Evolutionary conservation across 192 early-diverging fungal genomes (phyloP), one percentile per base, ranked within the genome.

Genomic region (Phycomyces blakesleeanus): DNA sequence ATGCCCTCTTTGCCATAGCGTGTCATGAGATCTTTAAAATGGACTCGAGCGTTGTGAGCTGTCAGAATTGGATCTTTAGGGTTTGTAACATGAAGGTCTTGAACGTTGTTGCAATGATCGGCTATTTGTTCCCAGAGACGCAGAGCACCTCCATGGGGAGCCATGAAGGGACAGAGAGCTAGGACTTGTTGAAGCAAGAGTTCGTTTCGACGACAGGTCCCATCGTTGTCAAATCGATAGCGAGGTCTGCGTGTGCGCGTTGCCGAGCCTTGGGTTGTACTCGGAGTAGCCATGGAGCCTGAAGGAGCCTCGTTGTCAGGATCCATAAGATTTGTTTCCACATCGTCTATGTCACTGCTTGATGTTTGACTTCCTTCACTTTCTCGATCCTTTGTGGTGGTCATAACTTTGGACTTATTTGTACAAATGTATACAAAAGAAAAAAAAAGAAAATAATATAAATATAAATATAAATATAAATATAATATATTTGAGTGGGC

Each of bases 1-100:
- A 47, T 3, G 18, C 44, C 44, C 18, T 47, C 44, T 11, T 47
- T 47, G 1, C 44, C 44, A 47, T 47, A 47, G 44, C 44, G 44
- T 47, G 44, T 47, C 44, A 47, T 47, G 3, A 47, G 44, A 11
- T 47, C 44, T 12, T 47, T 47, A 12, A 47, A 47, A 18, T 47
- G 44, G 11, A 47, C 44, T n/a, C 44, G 44, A 11, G 44, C 44
- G 18, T 47, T 47, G 44, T 47, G 44, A n/a, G 44, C 44, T 47
- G 44, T 47, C 44, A 47, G 44, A 47, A 47, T 47, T 14, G 44
- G 44, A 18, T 47, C 44, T 12, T 47, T 47, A 12, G 44, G 44
- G 44, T 47, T 47, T 3, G 44, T 3, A 14, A 47, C 44, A 3
- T 11, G 12, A 14, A 47, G 44, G 44, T 47, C 44, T 18, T 47